These are phyloP conservation scores for Physocladia obscura DNA, from an alignment of 192 early-diverging fungal species.

Conservation along the genomic window DNA sequence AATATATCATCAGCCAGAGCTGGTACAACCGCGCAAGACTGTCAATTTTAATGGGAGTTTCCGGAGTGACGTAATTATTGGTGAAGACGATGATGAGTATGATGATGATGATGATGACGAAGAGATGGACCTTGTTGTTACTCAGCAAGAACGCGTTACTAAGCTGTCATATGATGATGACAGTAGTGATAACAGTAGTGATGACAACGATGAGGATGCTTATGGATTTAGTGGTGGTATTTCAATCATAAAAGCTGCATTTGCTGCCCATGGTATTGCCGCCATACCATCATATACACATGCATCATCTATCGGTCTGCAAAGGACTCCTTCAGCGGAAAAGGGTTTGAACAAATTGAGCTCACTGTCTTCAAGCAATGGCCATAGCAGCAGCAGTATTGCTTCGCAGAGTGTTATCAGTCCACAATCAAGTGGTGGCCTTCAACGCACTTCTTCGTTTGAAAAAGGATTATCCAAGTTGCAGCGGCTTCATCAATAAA, in stretches of 20 bases:
- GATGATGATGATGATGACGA: background rate
- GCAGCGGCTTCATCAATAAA: background rate
- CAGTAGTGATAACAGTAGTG: background rate
- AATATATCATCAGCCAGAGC: too few relatives aligned
- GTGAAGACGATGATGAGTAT: background rate
- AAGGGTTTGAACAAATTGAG: constrained; percentile 18
- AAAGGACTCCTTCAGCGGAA: constrained; percentile 14
- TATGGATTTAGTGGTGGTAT: background rate
- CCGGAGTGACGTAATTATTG: too few relatives aligned
- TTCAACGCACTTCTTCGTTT: constrained; percentile 12
- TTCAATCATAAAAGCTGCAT: background rate
- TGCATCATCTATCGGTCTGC: constrained; percentile 3
- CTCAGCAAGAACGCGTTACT: background rate
- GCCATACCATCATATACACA: background rate
- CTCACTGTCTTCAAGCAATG: background rate
- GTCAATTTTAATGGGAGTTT: too few relatives aligned
- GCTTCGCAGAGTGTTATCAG: background rate
- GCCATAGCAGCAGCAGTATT: background rate
- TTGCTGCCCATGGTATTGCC: background rate
- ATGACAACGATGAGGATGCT: background rate
- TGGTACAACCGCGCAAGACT: too few relatives aligned
- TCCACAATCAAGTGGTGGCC: background rate
- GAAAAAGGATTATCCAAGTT: constrained; percentile 21
- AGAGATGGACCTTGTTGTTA: background rate
- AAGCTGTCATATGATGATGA: background rate